Percentiles rank a stretch among this genome's conserved stretches.
Evolutionary conservation across 2,329 filamentous ascomycete genomes (phyloP).

Genomic region (Paecilomyces niveus): DNA sequence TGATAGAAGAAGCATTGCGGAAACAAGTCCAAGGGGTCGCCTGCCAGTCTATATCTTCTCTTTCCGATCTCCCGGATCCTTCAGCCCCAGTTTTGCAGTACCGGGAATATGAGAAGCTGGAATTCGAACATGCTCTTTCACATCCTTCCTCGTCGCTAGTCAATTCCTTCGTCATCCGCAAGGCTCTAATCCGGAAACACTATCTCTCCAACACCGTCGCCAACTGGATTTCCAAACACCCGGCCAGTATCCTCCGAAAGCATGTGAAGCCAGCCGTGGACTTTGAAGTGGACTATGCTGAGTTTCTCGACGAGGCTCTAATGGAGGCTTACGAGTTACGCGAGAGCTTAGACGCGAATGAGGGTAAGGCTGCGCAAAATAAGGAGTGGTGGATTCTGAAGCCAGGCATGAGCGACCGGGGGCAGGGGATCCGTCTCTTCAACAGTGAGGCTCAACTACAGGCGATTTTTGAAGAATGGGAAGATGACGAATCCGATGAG

Average conservation of each 20-base stretch:
- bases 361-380: constrained; percentile 52
- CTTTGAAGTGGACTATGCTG: constrained; percentile 93
- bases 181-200: constrained; percentile 93
- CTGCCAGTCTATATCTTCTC: constrained; percentile 50
- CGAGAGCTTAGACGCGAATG: constrained; percentile 68
- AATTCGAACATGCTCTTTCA: constrained; percentile 67
- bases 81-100: constrained; percentile 63
- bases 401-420: constrained; percentile 93
- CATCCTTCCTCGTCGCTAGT: constrained; percentile 59
- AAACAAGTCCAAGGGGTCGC: constrained; percentile 50
- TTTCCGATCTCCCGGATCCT: constrained; percentile 41
- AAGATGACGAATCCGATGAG: constrained; percentile 56
- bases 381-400: constrained; percentile 97
- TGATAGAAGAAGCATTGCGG: constrained; percentile 68
- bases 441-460: constrained; percentile 77
- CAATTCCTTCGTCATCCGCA: constrained; percentile 92
- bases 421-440: constrained; percentile 87
- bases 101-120: constrained; percentile 75
- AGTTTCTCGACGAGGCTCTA: constrained; percentile 90
- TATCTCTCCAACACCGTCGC: constrained; percentile 78
- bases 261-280: constrained; percentile 74
- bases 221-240: constrained; percentile 80
- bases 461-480: constrained; percentile 86
- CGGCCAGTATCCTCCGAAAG: constrained; percentile 57
- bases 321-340: constrained; percentile 83